Percentiles rank a stretch among this genome's conserved stretches.
Conservation (phyloP, 805 yeast genomes). For the Torulaspora indica region DNA sequence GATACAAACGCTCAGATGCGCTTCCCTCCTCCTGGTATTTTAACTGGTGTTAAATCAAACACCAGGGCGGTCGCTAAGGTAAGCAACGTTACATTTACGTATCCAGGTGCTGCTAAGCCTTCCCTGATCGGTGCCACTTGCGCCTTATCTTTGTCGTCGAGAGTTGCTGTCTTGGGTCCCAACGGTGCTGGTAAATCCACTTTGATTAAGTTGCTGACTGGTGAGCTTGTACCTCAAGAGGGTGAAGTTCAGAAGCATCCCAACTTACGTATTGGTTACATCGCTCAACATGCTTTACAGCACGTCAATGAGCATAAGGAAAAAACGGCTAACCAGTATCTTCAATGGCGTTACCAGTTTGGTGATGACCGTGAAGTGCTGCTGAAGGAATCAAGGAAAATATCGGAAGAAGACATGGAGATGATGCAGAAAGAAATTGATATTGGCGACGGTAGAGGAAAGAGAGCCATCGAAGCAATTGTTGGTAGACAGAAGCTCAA, state of each 20-base stretch:
- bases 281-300: constrained; percentile 97
- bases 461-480: constrained; percentile 84
- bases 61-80: constrained; percentile 91
- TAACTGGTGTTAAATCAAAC: constrained; percentile 94
- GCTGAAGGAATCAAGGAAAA: constrained; percentile 85
- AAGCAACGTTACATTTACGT: constrained; percentile 77
- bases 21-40: constrained; percentile 96
- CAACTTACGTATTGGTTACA: constrained; percentile 94
- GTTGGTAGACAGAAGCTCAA: constrained; percentile 96
- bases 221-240: constrained; percentile 76
- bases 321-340: constrained; percentile 94
- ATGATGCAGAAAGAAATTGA: constrained; percentile 75
- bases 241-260: constrained; percentile 98
- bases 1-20: constrained; percentile 94
- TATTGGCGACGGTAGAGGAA: constrained; percentile 80
- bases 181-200: constrained; percentile 99
- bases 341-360: constrained; percentile 96
- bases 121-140: constrained; percentile 76
- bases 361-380: constrained; percentile 98
- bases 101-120: constrained; percentile 86
- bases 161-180: constrained; percentile 95
- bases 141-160: constrained; percentile 89
- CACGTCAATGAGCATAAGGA: constrained; percentile 97
- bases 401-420: constrained; percentile 65
- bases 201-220: constrained; percentile 86